phyloP scores from a whole-genome alignment of 2,329 filamentous ascomycete species.

The Diaporthe destruens region DNA sequence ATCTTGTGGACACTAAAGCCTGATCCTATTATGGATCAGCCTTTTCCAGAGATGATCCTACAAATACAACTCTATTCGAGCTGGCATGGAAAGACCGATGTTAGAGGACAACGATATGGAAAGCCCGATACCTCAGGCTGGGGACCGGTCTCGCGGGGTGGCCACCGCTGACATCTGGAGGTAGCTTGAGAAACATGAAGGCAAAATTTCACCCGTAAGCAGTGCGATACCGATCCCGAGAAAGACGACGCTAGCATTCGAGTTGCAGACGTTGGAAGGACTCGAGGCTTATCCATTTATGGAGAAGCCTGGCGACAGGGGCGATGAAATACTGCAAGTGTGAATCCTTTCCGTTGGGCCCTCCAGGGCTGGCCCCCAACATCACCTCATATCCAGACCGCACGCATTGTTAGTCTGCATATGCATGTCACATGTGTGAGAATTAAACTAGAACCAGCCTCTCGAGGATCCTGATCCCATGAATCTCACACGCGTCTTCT shows the following conservation, averaged over 20 bases:
- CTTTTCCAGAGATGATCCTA: neutral
- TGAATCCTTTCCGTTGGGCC: slow-evolving; percentile 3
- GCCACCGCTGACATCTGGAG: neutral
- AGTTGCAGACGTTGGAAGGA: neutral
- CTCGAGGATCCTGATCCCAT: neutral
- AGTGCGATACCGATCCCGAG: slow-evolving; percentile 20
- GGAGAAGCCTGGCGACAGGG: neutral
- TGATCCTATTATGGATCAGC: neutral
- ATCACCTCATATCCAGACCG: neutral
- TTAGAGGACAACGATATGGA: no score
- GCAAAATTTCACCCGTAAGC: neutral
- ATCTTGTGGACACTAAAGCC: no score
- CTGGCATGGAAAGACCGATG: neutral
- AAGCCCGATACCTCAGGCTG: no score
- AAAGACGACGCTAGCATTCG: neutral
- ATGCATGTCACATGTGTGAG: neutral
- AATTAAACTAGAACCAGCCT: neutral
- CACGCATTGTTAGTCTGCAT: neutral
- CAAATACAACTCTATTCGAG: neutral
- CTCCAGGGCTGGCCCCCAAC: slow-evolving; percentile 20
- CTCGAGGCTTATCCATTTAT: neutral
- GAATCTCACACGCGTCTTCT: neutral
- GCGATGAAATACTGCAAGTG: neutral
- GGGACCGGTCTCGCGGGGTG: neutral
- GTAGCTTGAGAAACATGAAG: neutral